Percentiles rank a stretch among this genome's conserved stretches.
These are phyloP conservation scores for Ophioceras dolichostomum DNA, from an alignment of 2,329 filamentous ascomycete genomes.

Conservation along the genomic window DNA sequence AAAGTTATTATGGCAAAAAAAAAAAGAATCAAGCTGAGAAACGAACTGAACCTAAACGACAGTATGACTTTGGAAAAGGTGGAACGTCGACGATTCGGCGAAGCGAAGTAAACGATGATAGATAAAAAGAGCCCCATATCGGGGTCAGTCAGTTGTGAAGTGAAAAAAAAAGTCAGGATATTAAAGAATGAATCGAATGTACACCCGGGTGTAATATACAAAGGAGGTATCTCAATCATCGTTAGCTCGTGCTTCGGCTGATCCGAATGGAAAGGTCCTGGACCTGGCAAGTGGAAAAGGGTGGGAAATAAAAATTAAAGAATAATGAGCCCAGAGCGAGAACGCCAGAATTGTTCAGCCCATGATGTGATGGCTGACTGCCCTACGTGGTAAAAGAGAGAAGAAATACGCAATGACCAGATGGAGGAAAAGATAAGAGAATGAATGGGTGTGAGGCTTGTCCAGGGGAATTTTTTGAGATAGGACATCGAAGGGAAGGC, in stretches of 20 bases:
- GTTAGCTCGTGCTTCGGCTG: conserved; percentile 2
- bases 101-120: neutral
- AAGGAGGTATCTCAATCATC: conserved; percentile 16
- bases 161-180: conserved; percentile 5
- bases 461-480: no score
- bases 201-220: conserved; percentile 8
- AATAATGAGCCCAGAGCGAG: no score
- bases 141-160: no score
- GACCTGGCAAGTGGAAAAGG: neutral
- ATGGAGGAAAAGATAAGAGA: no score
- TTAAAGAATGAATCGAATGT: conserved; percentile 4
- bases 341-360: neutral
- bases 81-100: neutral
- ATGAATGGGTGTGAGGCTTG: no score
- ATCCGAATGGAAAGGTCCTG: neutral
- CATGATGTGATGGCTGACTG: neutral
- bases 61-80: neutral
- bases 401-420: no score
- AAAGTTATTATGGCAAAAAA: neutral
- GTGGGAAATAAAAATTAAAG: neutral
- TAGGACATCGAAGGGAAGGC: neutral
- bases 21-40: neutral
- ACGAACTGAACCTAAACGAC: neutral
- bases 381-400: no score
- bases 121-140: no score